Evolutionary conservation across 2,329 filamentous ascomycete genomes (phyloP), one percentile per base, ranked within the genome.

Genomic region (Ascocoryne sarcoides): DNA sequence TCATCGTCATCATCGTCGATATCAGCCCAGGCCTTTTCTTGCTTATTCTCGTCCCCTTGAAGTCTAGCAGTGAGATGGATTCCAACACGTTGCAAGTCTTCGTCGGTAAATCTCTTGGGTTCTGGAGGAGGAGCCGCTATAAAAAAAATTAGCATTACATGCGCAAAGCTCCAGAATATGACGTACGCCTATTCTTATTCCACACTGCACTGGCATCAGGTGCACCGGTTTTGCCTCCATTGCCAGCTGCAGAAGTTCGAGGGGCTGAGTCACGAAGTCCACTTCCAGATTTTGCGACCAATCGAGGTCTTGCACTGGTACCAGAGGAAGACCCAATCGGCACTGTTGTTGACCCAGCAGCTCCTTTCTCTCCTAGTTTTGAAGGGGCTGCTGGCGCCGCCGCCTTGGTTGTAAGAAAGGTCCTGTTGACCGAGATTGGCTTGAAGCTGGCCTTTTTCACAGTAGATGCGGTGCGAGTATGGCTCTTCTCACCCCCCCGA

Each of bases 1-100:
- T 90, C 84, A 28, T 92, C 86, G 54, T 89, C 84, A 49, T 92
- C 85, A 43, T 92, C 86, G 46, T 92, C 86, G 45, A 90, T 89
- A 56, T 93, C 86, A 17, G 85, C 86, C 86, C 86, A 93, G 21
- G 81, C 78, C 53, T 89, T 82, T 44, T 84, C 84, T 53, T 88
- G 82, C 44, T 84, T 84, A 43, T 76, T 76, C 57, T 88, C 84
- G 50, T 90, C 84, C 36, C 82, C 74, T 49, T 86, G 81, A 42
- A 92, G 66, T 52, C 86, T 79, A 53, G 75, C 86, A 42, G 85
- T 84, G 64, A 93, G 75, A 59, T 92, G 86, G 54, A 92, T 92
- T 21, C 86, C 85, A 61, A 85, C 88, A 59, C 87, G 84, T 60
- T 87, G 83, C 21, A 93, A 70, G 58, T 93, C 86, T 59, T 93